phyloP scores from a whole-genome alignment of 768 basidiomycete genomes.

The Leccinellum luteum region DNA sequence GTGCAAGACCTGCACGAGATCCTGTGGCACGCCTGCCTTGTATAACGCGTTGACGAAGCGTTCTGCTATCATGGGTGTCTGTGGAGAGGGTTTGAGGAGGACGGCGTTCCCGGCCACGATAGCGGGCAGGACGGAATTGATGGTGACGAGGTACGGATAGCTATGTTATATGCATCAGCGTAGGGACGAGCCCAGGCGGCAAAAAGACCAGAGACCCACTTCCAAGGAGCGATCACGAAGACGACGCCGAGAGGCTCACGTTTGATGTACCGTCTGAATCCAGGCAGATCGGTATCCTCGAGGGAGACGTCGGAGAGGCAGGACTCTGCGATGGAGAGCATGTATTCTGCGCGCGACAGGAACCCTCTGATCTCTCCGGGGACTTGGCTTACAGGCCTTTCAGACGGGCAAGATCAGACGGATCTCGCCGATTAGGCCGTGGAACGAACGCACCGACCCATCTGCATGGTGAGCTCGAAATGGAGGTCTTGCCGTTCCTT shows the following conservation, averaged over 20 bases:
- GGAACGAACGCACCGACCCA: slow-evolving; percentile 70
- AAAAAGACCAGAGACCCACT: slow-evolving; percentile 46
- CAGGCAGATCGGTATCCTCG: slow-evolving; percentile 75
- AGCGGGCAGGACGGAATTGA: slow-evolving; percentile 92
- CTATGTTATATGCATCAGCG: slow-evolving; percentile 36
- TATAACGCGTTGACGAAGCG: slow-evolving; percentile 66
- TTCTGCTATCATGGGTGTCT: slow-evolving; percentile 89
- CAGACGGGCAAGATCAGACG: neutral
- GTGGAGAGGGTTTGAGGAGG: slow-evolving; percentile 93
- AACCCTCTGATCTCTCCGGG: slow-evolving; percentile 80
- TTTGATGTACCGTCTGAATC: slow-evolving; percentile 80
- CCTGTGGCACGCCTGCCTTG: slow-evolving; percentile 75
- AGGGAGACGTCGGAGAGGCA: slow-evolving; percentile 74
- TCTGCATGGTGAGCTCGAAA: slow-evolving; percentile 79
- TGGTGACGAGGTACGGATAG: slow-evolving; percentile 84
- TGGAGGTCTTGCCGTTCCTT: slow-evolving; percentile 53
- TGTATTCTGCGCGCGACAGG: slow-evolving; percentile 76
- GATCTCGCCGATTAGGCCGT: neutral
- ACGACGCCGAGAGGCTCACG: slow-evolving; percentile 85
- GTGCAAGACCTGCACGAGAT: slow-evolving; percentile 74
- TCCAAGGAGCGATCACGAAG: slow-evolving; percentile 89
- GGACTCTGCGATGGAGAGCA: slow-evolving; percentile 79
- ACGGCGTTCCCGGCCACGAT: slow-evolving; percentile 89
- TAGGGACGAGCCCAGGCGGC: neutral
- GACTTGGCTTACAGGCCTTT: slow-evolving; percentile 75